Evolutionary conservation across 345 rosid genomes (phyloP).

Genomic region (Combretum micranthum): DNA sequence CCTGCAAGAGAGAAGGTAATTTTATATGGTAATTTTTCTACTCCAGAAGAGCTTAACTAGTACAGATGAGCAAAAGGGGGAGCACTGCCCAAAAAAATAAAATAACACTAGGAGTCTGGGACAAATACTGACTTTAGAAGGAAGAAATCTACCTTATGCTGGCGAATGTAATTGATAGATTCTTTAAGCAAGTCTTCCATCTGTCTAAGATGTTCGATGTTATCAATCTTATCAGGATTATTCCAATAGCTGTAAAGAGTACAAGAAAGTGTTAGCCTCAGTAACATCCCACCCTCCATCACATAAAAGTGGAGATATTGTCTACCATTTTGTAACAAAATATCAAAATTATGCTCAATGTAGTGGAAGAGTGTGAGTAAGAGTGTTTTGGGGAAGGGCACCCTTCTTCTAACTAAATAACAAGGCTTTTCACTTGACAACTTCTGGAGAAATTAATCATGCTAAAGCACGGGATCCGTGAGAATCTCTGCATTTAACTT

Average conservation of each 20-base stretch:
- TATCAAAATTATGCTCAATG: too few species aligned
- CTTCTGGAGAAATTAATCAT: too few species aligned
- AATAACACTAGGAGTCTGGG: too few species aligned
- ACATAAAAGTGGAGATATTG: neutral
- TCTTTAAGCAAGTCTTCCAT: slow-evolving; percentile 74
- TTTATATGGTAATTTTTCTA: neutral
- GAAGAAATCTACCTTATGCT: slow-evolving; percentile 43
- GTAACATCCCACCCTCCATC: too few species aligned
- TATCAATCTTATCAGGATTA: slow-evolving; percentile 60
- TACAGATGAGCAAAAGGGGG: too few species aligned
- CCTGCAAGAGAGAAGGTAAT: slow-evolving; percentile 35
- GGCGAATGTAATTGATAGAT: slow-evolving; percentile 43
- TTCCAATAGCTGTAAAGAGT: slow-evolving; percentile 62
- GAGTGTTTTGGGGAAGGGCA: too few species aligned
- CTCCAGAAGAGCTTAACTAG: neutral
- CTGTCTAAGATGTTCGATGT: slow-evolving; percentile 50
- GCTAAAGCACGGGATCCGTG: too few species aligned
- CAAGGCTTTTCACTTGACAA: too few species aligned
- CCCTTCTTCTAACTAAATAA: too few species aligned
- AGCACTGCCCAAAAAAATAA: neutral
- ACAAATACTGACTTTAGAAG: neutral
- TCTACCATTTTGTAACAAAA: too few species aligned
- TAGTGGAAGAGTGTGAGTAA: too few species aligned
- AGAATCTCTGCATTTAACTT: too few species aligned
- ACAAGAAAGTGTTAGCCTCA: slow-evolving; percentile 8